phyloP scores from a whole-genome alignment of 345 rosid species.

The Aquilaria malaccensis region DNA sequence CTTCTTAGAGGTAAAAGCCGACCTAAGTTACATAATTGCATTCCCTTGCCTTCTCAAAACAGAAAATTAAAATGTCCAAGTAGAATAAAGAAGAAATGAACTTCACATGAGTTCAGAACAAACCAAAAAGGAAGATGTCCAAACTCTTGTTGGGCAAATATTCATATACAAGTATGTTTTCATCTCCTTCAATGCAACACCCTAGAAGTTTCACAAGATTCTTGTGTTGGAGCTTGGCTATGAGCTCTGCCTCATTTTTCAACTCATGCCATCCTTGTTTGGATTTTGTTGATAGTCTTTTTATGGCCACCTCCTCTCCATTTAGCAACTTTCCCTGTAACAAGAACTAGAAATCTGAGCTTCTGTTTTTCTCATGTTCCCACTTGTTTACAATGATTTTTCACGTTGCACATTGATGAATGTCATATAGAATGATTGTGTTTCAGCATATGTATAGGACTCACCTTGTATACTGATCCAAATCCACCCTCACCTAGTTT shows the following conservation, averaged over 20 bases:
- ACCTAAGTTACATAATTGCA: background rate
- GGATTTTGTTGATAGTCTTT: no score
- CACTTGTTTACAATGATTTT: background rate
- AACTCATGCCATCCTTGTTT: slow-evolving; percentile 3
- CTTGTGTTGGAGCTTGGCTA: slow-evolving; percentile 14
- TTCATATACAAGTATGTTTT: no score
- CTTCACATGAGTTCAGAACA: background rate
- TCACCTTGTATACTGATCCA: slow-evolving; percentile 13
- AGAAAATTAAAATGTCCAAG: slow-evolving; percentile 10
- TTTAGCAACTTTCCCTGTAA: no score
- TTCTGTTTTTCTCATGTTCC: no score
- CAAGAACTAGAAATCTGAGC: no score
- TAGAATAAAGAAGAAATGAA: background rate
- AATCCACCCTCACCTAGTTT: slow-evolving; percentile 15
- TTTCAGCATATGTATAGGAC: no score
- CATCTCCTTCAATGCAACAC: no score
- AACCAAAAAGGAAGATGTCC: no score
- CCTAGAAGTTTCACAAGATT: slow-evolving; percentile 3
- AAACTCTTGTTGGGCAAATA: no score
- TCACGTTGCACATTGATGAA: background rate
- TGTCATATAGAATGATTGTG: background rate
- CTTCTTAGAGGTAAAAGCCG: no score
- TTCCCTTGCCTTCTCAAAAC: slow-evolving; percentile 8
- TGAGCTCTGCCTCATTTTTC: slow-evolving; percentile 8
- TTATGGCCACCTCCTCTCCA: no score